Evolutionary conservation across 352 stramenopile species (phyloP).

Genomic region (Lagenidium giganteum): DNA sequence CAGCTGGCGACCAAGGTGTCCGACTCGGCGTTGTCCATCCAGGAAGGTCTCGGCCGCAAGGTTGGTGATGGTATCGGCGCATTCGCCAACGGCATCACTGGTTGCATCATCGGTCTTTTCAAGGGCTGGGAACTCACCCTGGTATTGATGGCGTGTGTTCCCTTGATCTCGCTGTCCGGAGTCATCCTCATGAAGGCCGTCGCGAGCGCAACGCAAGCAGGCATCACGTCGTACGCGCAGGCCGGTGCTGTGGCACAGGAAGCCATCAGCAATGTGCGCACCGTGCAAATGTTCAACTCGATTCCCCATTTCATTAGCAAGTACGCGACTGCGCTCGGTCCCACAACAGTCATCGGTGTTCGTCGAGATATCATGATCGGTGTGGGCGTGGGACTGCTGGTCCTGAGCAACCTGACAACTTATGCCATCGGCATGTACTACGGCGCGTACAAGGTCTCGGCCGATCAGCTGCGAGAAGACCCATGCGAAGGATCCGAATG

Average conservation of each 20-base stretch:
- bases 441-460: constrained; percentile 20
- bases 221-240: constrained; percentile 22
- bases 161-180: constrained; percentile 23
- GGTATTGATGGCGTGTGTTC: constrained; percentile 38
- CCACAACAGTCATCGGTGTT: constrained; percentile 16
- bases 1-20: constrained; percentile 29
- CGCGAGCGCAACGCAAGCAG: constrained; percentile 9
- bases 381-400: constrained; percentile 17
- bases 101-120: constrained; percentile 36
- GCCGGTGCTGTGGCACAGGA: constrained; percentile 45
- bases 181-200: constrained; percentile 14
- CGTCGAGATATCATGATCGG: no score
- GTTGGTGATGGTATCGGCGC: constrained; percentile 36
- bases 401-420: constrained; percentile 19
- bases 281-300: constrained; percentile 54
- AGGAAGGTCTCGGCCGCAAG: constrained; percentile 39
- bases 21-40: constrained; percentile 29
- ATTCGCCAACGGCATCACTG: constrained; percentile 22
- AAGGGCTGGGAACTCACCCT: constrained; percentile 54
- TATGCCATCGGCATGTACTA: constrained; percentile 40
- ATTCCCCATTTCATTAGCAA: constrained; percentile 27
- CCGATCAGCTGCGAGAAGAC: constrained; percentile 23
- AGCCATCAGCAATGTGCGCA: constrained; percentile 42
- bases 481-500: constrained; percentile 18
- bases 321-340: constrained; percentile 34